phyloP scores from a whole-genome alignment of 345 rosid genomes.

The Diplotaxis tenuifolia region DNA sequence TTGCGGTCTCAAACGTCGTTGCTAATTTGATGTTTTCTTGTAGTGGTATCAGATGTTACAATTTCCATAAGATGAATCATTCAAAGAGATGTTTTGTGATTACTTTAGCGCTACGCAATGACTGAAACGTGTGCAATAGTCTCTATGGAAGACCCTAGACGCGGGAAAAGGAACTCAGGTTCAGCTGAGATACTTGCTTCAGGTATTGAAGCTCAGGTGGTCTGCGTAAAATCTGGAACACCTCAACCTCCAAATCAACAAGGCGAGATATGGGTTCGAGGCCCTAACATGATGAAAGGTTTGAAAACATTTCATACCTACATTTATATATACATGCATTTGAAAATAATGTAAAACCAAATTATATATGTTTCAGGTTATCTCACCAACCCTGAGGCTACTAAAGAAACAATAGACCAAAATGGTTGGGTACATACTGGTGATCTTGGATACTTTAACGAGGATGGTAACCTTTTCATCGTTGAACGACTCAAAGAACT shows the following conservation, averaged over 20 bases:
- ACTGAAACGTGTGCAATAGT: constrained; percentile 74
- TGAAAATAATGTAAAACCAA: background rate
- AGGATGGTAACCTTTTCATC: constrained; percentile 55
- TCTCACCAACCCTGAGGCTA: constrained; percentile 68
- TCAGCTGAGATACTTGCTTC: constrained; percentile 68
- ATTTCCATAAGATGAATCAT: no score
- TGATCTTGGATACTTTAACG: no score
- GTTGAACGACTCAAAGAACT: constrained; percentile 93
- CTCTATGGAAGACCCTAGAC: constrained; percentile 53
- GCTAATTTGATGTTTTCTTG: no score
- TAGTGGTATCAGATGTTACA: no score
- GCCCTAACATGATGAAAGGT: constrained; percentile 94
- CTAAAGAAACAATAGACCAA: constrained; percentile 62
- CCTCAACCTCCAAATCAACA: constrained; percentile 71
- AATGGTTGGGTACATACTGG: no score
- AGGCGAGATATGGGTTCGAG: constrained; percentile 91
- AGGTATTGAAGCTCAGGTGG: no score
- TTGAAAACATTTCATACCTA: background rate
- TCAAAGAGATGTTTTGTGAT: no score
- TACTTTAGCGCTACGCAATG: no score
- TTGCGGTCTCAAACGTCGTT: no score
- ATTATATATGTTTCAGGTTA: constrained; percentile 64
- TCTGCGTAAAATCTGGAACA: constrained; percentile 54
- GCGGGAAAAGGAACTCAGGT: constrained; percentile 53
- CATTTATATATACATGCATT: background rate